A percentile compares a stretch with the other conserved stretches of the same genome.
Conservation (phyloP, 495 filamentous ascomycete species). For the Penicillium cataractarum region DNA sequence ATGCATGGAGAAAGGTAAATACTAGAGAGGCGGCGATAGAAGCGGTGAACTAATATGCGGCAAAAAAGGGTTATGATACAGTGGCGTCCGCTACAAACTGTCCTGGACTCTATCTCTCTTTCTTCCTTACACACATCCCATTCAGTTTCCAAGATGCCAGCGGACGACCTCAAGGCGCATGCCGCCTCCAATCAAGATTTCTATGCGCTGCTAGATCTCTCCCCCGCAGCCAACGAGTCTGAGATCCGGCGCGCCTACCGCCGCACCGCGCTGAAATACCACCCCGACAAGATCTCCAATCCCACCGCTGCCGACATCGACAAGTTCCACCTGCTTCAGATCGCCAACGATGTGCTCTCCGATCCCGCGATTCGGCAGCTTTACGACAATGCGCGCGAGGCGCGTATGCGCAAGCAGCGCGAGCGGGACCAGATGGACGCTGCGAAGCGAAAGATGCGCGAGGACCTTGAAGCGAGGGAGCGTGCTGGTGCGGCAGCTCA, state of each 20-base stretch:
- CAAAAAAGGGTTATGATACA: too few relatives aligned
- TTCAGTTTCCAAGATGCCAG: conserved; percentile 36
- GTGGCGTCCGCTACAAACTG: too few relatives aligned
- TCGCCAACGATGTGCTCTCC: conserved; percentile 72
- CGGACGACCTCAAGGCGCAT: conserved; percentile 57
- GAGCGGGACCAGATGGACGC: conserved; percentile 69
- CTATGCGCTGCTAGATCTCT: conserved; percentile 77
- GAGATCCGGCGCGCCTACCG: conserved; percentile 89
- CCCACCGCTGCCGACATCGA: conserved; percentile 61
- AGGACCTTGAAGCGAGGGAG: conserved; percentile 72
- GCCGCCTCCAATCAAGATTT: conserved; percentile 72
- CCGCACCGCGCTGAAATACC: conserved; percentile 83
- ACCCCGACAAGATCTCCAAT: conserved; percentile 79
- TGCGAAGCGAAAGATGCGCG: conserved; percentile 70
- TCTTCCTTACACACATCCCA: conserved; percentile 4
- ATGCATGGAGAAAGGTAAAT: too few relatives aligned
- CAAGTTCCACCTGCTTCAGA: conserved; percentile 73
- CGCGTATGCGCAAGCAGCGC: conserved; percentile 61
- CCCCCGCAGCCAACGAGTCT: conserved; percentile 61
- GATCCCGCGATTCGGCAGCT: conserved; percentile 61
- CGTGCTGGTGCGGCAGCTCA: conserved; percentile 41
- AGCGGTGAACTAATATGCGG: too few relatives aligned
- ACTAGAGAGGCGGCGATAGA: too few relatives aligned
- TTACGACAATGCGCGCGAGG: conserved; percentile 72
- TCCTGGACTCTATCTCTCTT: neutral